These are phyloP conservation scores for Kwoniella shivajii DNA, from an alignment of 1,284 basidiomycete species.

Conservation along the genomic window DNA sequence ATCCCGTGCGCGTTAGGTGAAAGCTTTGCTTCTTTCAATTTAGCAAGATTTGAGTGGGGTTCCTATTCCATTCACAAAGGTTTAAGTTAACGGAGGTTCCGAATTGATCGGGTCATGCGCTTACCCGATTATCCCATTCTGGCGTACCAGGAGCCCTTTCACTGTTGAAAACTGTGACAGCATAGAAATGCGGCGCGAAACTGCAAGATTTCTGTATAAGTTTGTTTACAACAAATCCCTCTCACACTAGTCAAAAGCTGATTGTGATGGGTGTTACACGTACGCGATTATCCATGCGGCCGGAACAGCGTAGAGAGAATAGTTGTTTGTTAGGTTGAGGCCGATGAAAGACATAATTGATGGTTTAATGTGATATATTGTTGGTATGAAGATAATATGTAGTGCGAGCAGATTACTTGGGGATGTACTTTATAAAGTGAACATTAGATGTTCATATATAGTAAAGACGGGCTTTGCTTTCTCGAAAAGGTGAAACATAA, in stretches of 20 bases:
- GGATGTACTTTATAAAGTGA: too few species aligned
- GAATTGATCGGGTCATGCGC: too few species aligned
- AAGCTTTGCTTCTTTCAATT: slow-evolving; percentile 79
- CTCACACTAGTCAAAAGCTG: not conserved
- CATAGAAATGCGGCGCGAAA: slow-evolving; percentile 24
- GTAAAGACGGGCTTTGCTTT: too few species aligned
- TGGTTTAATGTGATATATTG: not conserved
- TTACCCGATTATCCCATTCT: slow-evolving; percentile 24
- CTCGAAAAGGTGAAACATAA: too few species aligned
- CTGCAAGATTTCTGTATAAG: not conserved
- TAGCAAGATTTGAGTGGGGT: slow-evolving; percentile 72
- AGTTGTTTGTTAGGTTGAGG: slow-evolving; percentile 24
- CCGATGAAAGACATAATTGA: slow-evolving; percentile 16
- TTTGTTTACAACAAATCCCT: not conserved
- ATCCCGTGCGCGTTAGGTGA: slow-evolving; percentile 69
- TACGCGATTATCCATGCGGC: slow-evolving; percentile 30
- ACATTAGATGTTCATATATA: too few species aligned
- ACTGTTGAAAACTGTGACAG: slow-evolving; percentile 25
- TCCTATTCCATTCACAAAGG: too few species aligned
- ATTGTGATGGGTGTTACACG: slow-evolving; percentile 6
- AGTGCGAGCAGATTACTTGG: too few species aligned
- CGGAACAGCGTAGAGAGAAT: slow-evolving; percentile 38
- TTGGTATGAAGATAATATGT: not conserved
- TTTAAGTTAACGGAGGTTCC: too few species aligned
- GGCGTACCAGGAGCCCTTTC: slow-evolving; percentile 25